Conservation (phyloP, 2,329 filamentous ascomycete species). For the Aspergillus ochraceoroseus region DNA sequence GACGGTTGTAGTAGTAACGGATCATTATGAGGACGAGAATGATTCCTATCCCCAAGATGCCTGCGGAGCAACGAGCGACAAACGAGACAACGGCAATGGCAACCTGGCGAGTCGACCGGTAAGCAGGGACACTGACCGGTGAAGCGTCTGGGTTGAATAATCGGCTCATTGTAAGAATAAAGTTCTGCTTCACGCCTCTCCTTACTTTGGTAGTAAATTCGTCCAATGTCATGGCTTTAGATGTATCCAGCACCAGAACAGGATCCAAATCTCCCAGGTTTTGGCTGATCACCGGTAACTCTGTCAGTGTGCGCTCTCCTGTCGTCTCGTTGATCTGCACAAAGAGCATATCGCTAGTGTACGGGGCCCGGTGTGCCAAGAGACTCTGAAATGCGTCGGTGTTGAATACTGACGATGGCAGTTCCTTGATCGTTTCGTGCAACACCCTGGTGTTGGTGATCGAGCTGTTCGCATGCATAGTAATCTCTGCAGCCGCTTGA, state of each 20-base stretch:
- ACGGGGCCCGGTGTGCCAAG: constrained; percentile 29
- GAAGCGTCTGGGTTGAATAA: constrained; percentile 29
- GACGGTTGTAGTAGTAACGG: constrained; percentile 27
- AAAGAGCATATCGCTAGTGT: constrained; percentile 35
- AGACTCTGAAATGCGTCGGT: constrained; percentile 31
- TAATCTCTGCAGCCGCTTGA: constrained; percentile 27
- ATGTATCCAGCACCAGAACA: constrained; percentile 29
- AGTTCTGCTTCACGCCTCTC: constrained; percentile 60
- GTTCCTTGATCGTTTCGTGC: constrained; percentile 17
- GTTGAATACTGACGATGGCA: constrained; percentile 23
- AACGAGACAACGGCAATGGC: constrained; percentile 29
- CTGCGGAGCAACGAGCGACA: constrained; percentile 29
- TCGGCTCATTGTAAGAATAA: constrained; percentile 30
- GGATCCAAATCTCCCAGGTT: constrained; percentile 30
- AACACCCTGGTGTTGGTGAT: constrained; percentile 26
- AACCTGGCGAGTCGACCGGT: constrained; percentile 25
- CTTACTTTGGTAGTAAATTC: constrained; percentile 28
- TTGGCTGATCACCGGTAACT: constrained; percentile 32
- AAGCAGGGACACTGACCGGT: constrained; percentile 22
- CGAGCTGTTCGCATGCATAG: constrained; percentile 36
- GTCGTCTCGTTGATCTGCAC: constrained; percentile 28
- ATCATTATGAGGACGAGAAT: constrained; percentile 26
- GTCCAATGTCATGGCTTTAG: constrained; percentile 26
- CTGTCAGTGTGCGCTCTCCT: constrained; percentile 26
- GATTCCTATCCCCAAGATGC: constrained; percentile 25